phyloP scores from a whole-genome alignment of 164 flowering plant genomes.

The Sextonia rubra region DNA sequence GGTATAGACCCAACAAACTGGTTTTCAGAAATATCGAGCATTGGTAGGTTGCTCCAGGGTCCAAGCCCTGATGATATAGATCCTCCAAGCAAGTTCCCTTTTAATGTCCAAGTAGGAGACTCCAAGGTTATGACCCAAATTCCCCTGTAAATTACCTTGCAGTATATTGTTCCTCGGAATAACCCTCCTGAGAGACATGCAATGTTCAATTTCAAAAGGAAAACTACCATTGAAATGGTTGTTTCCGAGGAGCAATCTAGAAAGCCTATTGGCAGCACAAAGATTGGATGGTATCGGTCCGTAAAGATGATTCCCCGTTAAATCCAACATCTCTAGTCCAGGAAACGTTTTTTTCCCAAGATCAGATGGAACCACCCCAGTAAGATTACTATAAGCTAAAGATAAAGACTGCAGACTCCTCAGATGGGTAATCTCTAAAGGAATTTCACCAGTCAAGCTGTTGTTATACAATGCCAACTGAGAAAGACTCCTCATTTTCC shows the following conservation, averaged over 20 bases:
- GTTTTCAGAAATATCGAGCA: too few species aligned
- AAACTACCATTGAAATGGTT: conserved; percentile 14
- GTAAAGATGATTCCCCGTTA: conserved; percentile 11
- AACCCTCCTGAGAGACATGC: conserved; percentile 9
- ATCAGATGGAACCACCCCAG: conserved; percentile 10
- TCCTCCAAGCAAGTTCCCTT: conserved; percentile 26
- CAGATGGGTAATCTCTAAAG: conserved; percentile 7
- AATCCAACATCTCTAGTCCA: conserved; percentile 8
- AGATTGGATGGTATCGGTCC: conserved; percentile 10
- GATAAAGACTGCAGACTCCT: conserved; percentile 10
- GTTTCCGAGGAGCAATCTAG: conserved; percentile 12
- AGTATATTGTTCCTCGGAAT: conserved; percentile 12
- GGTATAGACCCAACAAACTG: too few species aligned
- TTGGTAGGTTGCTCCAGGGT: conserved; percentile 9
- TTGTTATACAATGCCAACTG: conserved; percentile 16
- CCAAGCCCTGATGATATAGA: conserved; percentile 21
- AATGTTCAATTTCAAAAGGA: conserved; percentile 7
- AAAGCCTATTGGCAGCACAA: conserved; percentile 1
- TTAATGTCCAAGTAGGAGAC: conserved; percentile 12
- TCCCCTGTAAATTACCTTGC: conserved; percentile 5
- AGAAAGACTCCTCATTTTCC: conserved; percentile 4
- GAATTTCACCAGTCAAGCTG: conserved; percentile 9
- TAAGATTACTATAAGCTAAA: conserved; percentile 12
- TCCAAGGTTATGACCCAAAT: conserved; percentile 3
- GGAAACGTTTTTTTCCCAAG: conserved; percentile 6